A percentile compares a stretch with the other conserved stretches of the same genome.
Conservation (phyloP, 2,329 filamentous ascomycete species). For the Calycina marina region DNA sequence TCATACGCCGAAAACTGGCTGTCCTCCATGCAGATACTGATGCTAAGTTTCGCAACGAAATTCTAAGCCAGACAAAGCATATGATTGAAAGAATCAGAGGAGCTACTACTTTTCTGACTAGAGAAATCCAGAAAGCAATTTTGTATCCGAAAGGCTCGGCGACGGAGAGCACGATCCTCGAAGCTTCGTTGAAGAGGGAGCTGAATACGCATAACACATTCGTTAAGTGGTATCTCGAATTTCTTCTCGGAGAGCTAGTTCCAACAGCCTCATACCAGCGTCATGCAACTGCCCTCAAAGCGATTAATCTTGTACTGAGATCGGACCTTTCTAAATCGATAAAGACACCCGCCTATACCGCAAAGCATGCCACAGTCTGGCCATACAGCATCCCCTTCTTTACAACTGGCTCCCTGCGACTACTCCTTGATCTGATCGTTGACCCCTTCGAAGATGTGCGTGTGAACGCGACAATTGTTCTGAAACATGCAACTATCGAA, state of each 20-base stretch:
- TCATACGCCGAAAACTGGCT: conserved; percentile 50
- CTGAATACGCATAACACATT: conserved; percentile 43
- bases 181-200: conserved; percentile 6
- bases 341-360: conserved; percentile 5
- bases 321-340: conserved; percentile 14
- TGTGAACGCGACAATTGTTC: conserved; percentile 35
- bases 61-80: conserved; percentile 58
- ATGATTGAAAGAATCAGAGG: conserved; percentile 64
- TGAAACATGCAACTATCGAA: conserved; percentile 33
- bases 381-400: conserved; percentile 21
- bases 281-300: conserved; percentile 67
- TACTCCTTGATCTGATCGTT: conserved; percentile 64
- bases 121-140: conserved; percentile 19
- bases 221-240: conserved; percentile 57
- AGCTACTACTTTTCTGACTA: conserved; percentile 41
- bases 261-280: conserved; percentile 81
- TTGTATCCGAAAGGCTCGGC: neutral
- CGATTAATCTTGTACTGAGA: conserved; percentile 47
- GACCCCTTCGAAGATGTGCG: conserved; percentile 92
- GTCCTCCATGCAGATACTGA: conserved; percentile 73
- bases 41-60: conserved; percentile 70
- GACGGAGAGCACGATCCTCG: conserved; percentile 1
- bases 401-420: conserved; percentile 38
- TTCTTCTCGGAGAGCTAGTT: conserved; percentile 59
- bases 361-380: conserved; percentile 16